Base-by-base conservation (phyloP, 352 stramenopile genomes). In the Globisporangium viniferum region DNA sequence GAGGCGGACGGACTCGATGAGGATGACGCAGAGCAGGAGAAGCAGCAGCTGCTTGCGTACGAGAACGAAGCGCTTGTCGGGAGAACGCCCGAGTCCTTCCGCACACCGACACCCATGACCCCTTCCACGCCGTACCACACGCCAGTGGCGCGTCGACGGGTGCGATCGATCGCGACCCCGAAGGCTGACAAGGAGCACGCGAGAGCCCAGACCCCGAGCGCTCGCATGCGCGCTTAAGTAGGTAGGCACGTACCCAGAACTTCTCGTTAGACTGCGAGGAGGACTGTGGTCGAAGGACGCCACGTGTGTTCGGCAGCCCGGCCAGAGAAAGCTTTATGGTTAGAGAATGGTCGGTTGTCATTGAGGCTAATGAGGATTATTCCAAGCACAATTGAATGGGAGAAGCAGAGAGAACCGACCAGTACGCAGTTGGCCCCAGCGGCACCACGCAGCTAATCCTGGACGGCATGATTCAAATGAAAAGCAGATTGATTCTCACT, bases 21-120 rank as follows among this genome's bases (percentile, higher is more conserved):
- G 1, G 61, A 64, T 12, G 36, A 53, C 61, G 44, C 59, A 20
- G 70, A 75, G 44, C 54, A 76, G 48, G 77, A 84, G 64, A 58
- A 72, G 64, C 68, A 69, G n/a, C 71, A 77, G 35, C 62, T 84
- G 46, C 29, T 81, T 36, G 77, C 77, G 64, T 84, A 80, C 70
- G 72, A 84, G 64, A 84, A 81, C 56, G 74, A 84, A 20, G 74
- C 74, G 66, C 65, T 84, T 2, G 69, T 81, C 7, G 73, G 72
- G 9, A 64, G 70, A 24, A 81, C 75, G 22, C 71, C 76, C 22
- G 73, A 81, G 55, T 69, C 70, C n/a, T 81, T 78, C 68, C 75
- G 71, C 36, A 81, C 72, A 54, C 70, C 77, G 18, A 76, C 70
- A 53, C 33, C 62, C 20, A 77, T 66, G 61, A 59, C 74, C 18